A percentile compares a stretch with the other conserved stretches of the same genome.
Conservation (phyloP, 352 stramenopile species). For the Phytophthora pluvialis region DNA sequence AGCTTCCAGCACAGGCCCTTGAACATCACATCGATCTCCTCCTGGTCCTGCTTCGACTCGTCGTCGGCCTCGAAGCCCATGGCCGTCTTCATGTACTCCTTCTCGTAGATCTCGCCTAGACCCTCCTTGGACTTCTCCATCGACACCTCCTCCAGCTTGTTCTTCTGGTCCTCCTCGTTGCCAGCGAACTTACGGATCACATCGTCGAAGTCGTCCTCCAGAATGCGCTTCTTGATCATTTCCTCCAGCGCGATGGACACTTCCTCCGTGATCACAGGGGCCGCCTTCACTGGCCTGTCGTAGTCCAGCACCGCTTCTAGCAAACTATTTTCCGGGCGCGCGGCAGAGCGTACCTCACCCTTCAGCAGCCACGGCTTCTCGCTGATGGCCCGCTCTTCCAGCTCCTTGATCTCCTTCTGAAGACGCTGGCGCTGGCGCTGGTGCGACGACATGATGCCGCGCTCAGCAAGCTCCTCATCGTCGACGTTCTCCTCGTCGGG, state of each 20-base stretch:
- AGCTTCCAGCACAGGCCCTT: conserved; percentile 95
- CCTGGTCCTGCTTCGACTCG: conserved; percentile 92
- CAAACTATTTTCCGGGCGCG: conserved; percentile 93
- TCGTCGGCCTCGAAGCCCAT: conserved; percentile 93
- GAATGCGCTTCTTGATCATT: conserved; percentile 94
- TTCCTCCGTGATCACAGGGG: conserved; percentile 93
- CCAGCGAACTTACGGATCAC: conserved; percentile 90
- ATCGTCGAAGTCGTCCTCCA: conserved; percentile 96
- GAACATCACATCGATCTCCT: conserved; percentile 95
- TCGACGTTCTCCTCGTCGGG: conserved; percentile 67
- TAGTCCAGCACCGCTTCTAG: conserved; percentile 94
- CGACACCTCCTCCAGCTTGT: conserved; percentile 93
- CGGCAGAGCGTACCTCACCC: conserved; percentile 88
- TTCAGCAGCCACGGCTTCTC: conserved; percentile 95
- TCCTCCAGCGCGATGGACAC: conserved; percentile 93
- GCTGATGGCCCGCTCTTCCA: conserved; percentile 89
- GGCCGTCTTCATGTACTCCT: conserved; percentile 96
- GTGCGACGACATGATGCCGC: conserved; percentile 83
- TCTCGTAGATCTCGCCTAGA: conserved; percentile 95
- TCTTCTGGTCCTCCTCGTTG: conserved; percentile 79
- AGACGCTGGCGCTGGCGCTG: conserved; percentile 70
- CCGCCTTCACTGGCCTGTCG: conserved; percentile 91
- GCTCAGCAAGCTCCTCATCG: conserved; percentile 76
- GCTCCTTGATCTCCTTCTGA: conserved; percentile 85
- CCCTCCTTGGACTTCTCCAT: conserved; percentile 93